Conservation (phyloP, 2,329 filamentous ascomycete species). For the Cytospora schulzeri region DNA sequence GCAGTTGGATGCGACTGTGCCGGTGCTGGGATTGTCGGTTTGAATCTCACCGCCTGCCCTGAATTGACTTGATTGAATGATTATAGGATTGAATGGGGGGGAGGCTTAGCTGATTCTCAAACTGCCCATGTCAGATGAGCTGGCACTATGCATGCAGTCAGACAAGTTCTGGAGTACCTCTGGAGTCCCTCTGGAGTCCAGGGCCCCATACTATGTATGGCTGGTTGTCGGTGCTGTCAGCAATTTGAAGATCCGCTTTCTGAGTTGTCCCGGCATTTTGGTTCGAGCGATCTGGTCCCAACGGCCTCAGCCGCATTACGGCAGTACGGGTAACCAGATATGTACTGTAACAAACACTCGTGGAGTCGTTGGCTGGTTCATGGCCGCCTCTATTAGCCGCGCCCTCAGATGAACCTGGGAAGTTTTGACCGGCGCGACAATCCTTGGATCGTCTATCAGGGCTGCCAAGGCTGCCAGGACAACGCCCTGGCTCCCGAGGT, state of each 20-base stretch:
- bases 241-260: too few species aligned
- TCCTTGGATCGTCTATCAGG: too few species aligned
- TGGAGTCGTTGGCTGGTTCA: constrained; percentile 4
- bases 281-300: background rate
- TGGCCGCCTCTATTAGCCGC: background rate
- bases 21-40: background rate
- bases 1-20: background rate
- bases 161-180: too few species aligned
- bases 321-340: too few species aligned
- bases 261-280: background rate
- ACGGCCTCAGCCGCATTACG: background rate
- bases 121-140: background rate
- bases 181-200: too few species aligned
- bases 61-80: background rate
- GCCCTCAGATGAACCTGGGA: too few species aligned
- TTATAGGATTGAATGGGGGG: background rate
- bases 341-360: background rate
- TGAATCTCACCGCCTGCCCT: background rate
- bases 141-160: too few species aligned
- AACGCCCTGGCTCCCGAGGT: too few species aligned
- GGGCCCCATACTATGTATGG: too few species aligned
- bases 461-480: too few species aligned
- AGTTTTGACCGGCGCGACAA: too few species aligned
- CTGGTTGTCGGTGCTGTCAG: too few species aligned
- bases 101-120: background rate